These are phyloP conservation scores for Eucalyptus brandiana DNA, from an alignment of 345 rosid genomes.

Conservation along the genomic window DNA sequence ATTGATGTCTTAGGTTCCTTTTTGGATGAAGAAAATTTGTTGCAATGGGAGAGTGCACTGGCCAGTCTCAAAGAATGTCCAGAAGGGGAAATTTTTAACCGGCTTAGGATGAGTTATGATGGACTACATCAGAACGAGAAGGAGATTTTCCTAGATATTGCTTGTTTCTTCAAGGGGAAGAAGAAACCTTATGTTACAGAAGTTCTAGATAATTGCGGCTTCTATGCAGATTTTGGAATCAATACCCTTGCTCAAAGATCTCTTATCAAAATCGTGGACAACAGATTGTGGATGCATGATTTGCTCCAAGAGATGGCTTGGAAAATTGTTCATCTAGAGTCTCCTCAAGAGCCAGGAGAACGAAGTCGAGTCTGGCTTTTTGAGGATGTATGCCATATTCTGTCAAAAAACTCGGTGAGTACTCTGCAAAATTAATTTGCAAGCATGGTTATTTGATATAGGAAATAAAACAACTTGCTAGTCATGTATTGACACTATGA, in stretches of 20 bases:
- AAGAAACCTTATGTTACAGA: neutral
- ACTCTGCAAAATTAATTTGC: neutral
- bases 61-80: neutral
- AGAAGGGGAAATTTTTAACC: neutral
- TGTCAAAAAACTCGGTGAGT: neutral
- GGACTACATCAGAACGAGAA: neutral
- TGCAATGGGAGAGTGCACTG: neutral
- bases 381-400: neutral
- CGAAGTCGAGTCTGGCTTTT: neutral
- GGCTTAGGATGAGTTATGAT: neutral
- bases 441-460: neutral
- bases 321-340: neutral
- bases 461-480: neutral
- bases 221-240: neutral
- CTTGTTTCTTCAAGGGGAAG: neutral
- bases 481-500: neutral
- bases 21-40: neutral
- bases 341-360: neutral
- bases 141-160: neutral
- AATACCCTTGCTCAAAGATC: neutral
- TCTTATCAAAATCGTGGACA: neutral
- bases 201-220: neutral
- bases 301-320: neutral
- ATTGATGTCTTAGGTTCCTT: neutral
- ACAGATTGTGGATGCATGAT: neutral